Evolutionary conservation across 2,329 filamentous ascomycete genomes (phyloP), one percentile per base, ranked within the genome.

Genomic region (Arthrobotrys sinensis): DNA sequence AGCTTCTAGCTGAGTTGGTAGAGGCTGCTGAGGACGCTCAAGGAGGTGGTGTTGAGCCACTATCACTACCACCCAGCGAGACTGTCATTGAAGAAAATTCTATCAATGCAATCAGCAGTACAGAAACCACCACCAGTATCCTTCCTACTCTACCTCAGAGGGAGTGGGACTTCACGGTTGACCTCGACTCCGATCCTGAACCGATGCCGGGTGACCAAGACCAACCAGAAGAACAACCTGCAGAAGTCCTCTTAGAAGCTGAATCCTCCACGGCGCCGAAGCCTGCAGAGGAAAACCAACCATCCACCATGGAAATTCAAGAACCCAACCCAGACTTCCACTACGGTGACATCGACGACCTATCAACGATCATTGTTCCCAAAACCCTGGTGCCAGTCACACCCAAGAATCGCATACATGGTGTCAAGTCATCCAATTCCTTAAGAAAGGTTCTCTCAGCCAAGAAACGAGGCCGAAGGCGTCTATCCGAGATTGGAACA

Each of bases 321-420:
- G 60, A 60, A 36, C 32, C 11, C 1, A 34, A 66, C n/a, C 45
- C 62, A 21, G 34, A 50, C 24, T 72, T 63, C 40, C 50, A 71
- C 40, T 72, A 78, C 24, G 75, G 67, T 8, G 75, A 78, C 46
- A 78, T 78, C 8, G 75, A 78, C 19, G 75, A 78, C 24, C 62
- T 78, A 8, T 72, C 75, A 2, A 78, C 75, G 5, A 72, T 78
- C 12, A 19, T 66, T 24, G 19, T 63, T 6, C 75, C 75, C 1
- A 65, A 67, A 50, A 12, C 62, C 4, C 19, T 32, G 5, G 43
- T 72, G 8, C 75, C 75, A 1, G 67, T 78, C n/a, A 78, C 75
- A 19, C 67, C 75, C 0, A 78, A 78, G 45, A 78, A 78, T 24
- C 75, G 67, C 21, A 11, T 43, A 5, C 36, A 48, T n/a, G 16